Evolutionary conservation across 2,329 filamentous ascomycete species (phyloP).

Genomic region (Colletotrichum navitas): DNA sequence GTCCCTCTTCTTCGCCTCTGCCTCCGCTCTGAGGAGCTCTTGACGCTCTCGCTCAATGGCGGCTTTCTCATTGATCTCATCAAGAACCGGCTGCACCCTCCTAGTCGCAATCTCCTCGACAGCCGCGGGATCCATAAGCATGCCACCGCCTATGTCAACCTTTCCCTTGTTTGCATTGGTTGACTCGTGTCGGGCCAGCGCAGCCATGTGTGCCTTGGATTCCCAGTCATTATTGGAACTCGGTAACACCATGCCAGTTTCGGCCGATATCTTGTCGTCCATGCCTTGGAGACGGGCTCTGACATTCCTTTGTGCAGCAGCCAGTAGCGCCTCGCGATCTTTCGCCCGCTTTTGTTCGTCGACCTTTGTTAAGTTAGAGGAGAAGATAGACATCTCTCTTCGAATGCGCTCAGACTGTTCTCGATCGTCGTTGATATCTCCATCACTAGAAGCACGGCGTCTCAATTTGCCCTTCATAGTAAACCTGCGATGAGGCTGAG

Average conservation of each 20-base stretch:
- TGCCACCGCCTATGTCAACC: slow-evolving; percentile 82
- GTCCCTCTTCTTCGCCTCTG: slow-evolving; percentile 73
- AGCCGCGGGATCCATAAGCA: slow-evolving; percentile 81
- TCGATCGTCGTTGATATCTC: slow-evolving; percentile 72
- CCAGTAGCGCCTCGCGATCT: slow-evolving; percentile 81
- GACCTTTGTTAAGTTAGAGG: slow-evolving; percentile 73
- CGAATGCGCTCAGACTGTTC: slow-evolving; percentile 79
- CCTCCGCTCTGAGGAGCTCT: slow-evolving; percentile 71
- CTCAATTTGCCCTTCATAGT: slow-evolving; percentile 68
- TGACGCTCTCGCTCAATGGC: slow-evolving; percentile 78
- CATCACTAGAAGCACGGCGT: slow-evolving; percentile 76
- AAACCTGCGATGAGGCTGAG: slow-evolving; percentile 58
- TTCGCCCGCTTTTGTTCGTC: slow-evolving; percentile 80
- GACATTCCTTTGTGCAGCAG: slow-evolving; percentile 88
- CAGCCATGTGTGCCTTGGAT: slow-evolving; percentile 77
- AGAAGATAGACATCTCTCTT: slow-evolving; percentile 83
- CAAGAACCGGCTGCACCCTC: slow-evolving; percentile 83
- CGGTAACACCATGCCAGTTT: slow-evolving; percentile 80
- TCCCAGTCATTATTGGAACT: slow-evolving; percentile 83
- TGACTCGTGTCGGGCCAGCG: slow-evolving; percentile 71
- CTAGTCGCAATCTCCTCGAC: slow-evolving; percentile 83
- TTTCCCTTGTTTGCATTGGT: slow-evolving; percentile 60
- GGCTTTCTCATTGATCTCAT: slow-evolving; percentile 86
- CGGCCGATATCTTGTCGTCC: slow-evolving; percentile 82
- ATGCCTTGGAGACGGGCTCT: slow-evolving; percentile 81